Base-by-base conservation (phyloP, 2,329 filamentous ascomycete genomes). In the Aspergillus sp. region DNA sequence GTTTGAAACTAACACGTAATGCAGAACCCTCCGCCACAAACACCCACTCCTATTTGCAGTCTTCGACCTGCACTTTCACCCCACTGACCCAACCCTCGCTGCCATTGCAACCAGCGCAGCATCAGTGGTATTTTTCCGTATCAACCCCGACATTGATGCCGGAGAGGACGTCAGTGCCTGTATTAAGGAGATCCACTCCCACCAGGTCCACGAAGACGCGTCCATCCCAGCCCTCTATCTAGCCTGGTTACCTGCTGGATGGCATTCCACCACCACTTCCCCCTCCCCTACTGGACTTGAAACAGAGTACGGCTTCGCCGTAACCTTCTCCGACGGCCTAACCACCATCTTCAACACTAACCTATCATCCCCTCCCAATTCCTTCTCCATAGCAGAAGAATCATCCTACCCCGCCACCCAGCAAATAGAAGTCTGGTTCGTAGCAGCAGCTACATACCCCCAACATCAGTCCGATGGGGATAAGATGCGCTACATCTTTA, bases 51-150 rank as follows among this genome's bases (percentile, higher is more conserved):
- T 87, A 4, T 91, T 88, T 55, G 93, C 91, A 5, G 84, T 97
- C 28, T 84, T 97, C 56, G 93, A 97, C 72, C 80, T 97, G 30
- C 91, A 93, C 67, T 98, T 97, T 74, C 86, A 89, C 62, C 86
- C 85, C 1, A 71, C 77, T 55, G 73, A 81, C 56, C 78, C 76
- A 53, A 81, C 82, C 30, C 77, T 90, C 3, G 82, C 96, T 56
- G 92, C 87, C 9, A 87, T 89, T 3, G 91, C 91, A 8, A 91
- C 90, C 1, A 97, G 92, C 63, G 91, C 89, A 74, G 64, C 77
- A 89, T 48, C 68, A 17, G 68, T 76, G 2, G 65, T 73, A 5
- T 61, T 80, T 8, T 81, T 81, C 49, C 68, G 73, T 13, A 63
- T 75, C 7, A 28, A 8, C 7, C 25, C 25, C 25, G 7, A 28